These are phyloP conservation scores for Agaricus blazei DNA, from an alignment of 768 basidiomycete species.

Conservation along the genomic window DNA sequence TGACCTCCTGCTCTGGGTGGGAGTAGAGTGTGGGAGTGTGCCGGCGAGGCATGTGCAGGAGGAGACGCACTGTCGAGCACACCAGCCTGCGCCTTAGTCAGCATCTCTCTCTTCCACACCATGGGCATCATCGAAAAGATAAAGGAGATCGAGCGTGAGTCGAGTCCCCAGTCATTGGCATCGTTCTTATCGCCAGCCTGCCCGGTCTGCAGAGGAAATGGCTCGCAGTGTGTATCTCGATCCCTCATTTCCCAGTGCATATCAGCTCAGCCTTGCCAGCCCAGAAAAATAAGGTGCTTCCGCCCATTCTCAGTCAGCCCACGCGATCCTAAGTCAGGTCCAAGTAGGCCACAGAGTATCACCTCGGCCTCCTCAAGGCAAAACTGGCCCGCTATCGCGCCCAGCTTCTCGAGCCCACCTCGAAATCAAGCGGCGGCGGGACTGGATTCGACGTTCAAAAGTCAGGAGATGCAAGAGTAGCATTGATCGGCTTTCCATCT, in stretches of 20 bases:
- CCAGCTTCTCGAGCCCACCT: constrained; percentile 86
- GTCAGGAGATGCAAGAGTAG: constrained; percentile 83
- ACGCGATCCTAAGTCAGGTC: constrained; percentile 11
- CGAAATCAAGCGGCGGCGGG: constrained; percentile 77
- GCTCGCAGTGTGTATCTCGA: constrained; percentile 70
- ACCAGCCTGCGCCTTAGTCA: neutral
- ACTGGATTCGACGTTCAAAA: constrained; percentile 85
- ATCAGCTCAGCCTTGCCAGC: constrained; percentile 37
- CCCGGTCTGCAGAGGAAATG: constrained; percentile 77
- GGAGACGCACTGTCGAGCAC: neutral
- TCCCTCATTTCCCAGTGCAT: neutral
- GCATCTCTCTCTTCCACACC: constrained; percentile 10
- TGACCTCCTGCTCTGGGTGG: constrained; percentile 40
- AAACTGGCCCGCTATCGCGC: constrained; percentile 93
- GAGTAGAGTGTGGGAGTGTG: constrained; percentile 69
- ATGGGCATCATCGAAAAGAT: constrained; percentile 99
- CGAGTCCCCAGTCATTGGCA: neutral
- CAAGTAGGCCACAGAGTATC: constrained; percentile 86
- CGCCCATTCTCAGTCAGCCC: neutral
- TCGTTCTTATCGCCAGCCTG: neutral
- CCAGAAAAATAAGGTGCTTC: constrained; percentile 88
- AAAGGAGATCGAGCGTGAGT: constrained; percentile 91
- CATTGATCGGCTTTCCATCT: constrained; percentile 93
- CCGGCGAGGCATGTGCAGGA: constrained; percentile 33
- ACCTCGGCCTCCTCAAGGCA: constrained; percentile 89